Conservation (phyloP, 148 eudicot species). For the Euryodendron excelsum region DNA sequence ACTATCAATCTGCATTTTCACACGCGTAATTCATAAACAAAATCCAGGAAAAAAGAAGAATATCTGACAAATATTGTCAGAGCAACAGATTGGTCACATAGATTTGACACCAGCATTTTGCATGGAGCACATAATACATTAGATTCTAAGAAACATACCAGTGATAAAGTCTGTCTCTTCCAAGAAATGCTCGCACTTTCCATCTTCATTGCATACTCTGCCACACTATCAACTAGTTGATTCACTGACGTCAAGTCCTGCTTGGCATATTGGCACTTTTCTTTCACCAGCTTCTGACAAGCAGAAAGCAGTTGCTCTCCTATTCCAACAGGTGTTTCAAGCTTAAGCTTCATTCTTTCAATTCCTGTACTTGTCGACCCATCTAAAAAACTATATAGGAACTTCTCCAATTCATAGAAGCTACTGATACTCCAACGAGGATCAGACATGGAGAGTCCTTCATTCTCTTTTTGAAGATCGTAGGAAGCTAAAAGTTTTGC, state of each 20-base stretch:
- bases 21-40: neutral
- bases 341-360: slow-evolving; percentile 89
- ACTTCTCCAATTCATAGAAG: slow-evolving; percentile 73
- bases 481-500: slow-evolving; percentile 55
- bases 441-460: slow-evolving; percentile 24
- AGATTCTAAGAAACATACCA: slow-evolving; percentile 46
- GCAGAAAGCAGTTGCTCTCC: slow-evolving; percentile 81
- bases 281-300: slow-evolving; percentile 69
- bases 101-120: slow-evolving; percentile 10
- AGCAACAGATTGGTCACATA: neutral
- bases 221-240: slow-evolving; percentile 58
- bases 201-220: slow-evolving; percentile 52
- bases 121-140: neutral
- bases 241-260: slow-evolving; percentile 59
- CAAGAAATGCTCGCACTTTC: slow-evolving; percentile 65
- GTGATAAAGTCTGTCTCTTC: slow-evolving; percentile 72
- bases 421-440: slow-evolving; percentile 33
- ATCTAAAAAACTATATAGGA: slow-evolving; percentile 72
- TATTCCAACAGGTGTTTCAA: slow-evolving; percentile 82
- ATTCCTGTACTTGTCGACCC: slow-evolving; percentile 75
- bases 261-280: slow-evolving; percentile 67
- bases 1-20: slow-evolving; percentile 58
- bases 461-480: slow-evolving; percentile 25
- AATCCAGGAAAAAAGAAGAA: neutral
- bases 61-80: neutral